Evolutionary conservation across 2,329 filamentous ascomycete genomes (phyloP).

Genomic region (Aspergillus neoniger): DNA sequence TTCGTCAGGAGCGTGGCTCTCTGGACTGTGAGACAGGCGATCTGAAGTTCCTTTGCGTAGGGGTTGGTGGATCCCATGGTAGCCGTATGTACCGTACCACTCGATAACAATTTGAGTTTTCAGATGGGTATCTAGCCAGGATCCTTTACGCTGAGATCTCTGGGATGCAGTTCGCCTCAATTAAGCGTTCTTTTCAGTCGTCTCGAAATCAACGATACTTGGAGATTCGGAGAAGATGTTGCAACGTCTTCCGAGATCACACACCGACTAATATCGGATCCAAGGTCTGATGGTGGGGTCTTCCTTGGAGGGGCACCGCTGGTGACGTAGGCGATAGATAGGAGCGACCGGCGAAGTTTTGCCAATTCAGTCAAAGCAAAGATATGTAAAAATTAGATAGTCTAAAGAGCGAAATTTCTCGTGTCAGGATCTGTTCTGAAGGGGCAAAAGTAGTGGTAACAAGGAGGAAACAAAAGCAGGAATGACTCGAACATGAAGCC

Average conservation of each 20-base stretch:
- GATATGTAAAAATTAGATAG: not conserved
- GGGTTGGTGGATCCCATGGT: constrained; percentile 28
- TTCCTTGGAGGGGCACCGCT: constrained; percentile 5
- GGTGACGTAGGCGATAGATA: constrained; percentile 6
- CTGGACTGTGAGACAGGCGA: constrained; percentile 52
- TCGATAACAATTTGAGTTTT: not conserved
- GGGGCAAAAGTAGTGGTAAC: not conserved
- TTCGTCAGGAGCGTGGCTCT: constrained; percentile 62
- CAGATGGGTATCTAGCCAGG: not conserved
- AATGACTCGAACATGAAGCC: constrained; percentile 2
- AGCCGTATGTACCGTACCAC: not conserved
- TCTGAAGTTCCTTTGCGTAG: constrained; percentile 40
- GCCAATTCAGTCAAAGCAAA: not conserved
- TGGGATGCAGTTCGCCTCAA: not conserved
- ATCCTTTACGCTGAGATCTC: not conserved
- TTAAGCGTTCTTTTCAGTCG: not conserved
- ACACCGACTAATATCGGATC: not conserved
- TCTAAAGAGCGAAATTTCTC: too few species aligned
- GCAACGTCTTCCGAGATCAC: not conserved
- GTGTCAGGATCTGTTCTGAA: not conserved
- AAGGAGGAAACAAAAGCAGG: not conserved
- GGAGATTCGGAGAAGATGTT: not conserved
- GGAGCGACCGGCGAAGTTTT: not conserved
- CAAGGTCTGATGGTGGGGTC: constrained; percentile 7
- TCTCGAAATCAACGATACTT: not conserved